A percentile compares a stretch with the other conserved stretches of the same genome.
Conservation (phyloP, 305 asterid genomes). For the Striga hermonthica region DNA sequence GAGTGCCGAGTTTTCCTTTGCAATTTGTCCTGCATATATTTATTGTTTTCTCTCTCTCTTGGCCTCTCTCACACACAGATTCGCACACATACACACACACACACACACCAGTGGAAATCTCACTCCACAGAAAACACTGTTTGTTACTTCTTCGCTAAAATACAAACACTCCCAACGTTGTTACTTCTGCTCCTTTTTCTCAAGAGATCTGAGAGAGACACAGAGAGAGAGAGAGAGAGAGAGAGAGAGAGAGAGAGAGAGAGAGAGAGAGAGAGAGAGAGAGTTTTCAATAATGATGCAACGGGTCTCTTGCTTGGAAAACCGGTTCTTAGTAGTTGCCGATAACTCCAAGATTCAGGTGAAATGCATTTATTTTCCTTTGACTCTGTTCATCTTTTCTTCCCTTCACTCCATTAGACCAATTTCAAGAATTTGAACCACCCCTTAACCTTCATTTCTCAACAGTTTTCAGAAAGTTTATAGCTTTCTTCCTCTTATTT, state of each 20-base stretch:
- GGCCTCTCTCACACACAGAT: too few relatives aligned
- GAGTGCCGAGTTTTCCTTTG: constrained; percentile 26
- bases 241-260: too few relatives aligned
- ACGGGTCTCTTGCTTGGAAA: constrained; percentile 59
- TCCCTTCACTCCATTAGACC: neutral
- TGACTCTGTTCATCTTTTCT: constrained; percentile 24
- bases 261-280: constrained; percentile 32
- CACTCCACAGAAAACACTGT: constrained; percentile 32
- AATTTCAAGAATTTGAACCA: neutral
- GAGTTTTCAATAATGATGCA: constrained; percentile 45
- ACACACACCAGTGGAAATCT: constrained; percentile 37
- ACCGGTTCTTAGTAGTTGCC: neutral
- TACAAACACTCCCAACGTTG: constrained; percentile 13
- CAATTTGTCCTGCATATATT: constrained; percentile 30
- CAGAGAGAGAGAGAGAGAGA: too few relatives aligned
- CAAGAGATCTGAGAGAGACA: constrained; percentile 58
- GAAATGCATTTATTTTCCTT: constrained; percentile 41
- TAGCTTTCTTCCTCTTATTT: too few relatives aligned
- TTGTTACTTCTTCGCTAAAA: neutral
- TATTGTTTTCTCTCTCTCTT: constrained; percentile 1
- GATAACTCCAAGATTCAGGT: constrained; percentile 68
- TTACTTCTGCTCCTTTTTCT: neutral
- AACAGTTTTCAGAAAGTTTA: too few relatives aligned
- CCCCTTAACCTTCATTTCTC: too few relatives aligned
- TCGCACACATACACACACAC: constrained; percentile 26